These are phyloP conservation scores for Rhodotorula glutinis DNA, from an alignment of 1,284 basidiomycete genomes.

Conservation along the genomic window DNA sequence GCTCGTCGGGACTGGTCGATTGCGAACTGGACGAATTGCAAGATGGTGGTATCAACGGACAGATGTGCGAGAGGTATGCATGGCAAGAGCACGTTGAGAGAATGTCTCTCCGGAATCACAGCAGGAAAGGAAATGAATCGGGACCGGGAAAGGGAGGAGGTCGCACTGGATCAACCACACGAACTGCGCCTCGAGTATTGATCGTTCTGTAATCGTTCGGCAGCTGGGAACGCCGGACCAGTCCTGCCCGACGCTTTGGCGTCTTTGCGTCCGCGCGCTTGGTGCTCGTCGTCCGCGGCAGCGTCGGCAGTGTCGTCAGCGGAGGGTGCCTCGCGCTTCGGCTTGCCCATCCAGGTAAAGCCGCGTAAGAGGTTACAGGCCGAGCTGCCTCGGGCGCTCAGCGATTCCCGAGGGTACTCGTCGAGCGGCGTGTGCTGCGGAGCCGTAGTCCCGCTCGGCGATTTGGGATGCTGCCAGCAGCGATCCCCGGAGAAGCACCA, in stretches of 20 bases:
- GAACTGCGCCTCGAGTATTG: not conserved
- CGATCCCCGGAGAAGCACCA: slow-evolving; percentile 32
- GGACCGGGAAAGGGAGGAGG: too few relatives aligned
- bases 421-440: not conserved
- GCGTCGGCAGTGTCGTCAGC: not conserved
- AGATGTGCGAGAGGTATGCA: too few relatives aligned
- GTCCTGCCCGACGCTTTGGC: not conserved
- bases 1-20: too few relatives aligned
- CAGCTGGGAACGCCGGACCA: not conserved
- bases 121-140: too few relatives aligned
- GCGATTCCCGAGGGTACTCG: not conserved
- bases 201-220: not conserved
- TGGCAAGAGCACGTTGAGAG: too few relatives aligned
- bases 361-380: not conserved
- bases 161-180: not conserved
- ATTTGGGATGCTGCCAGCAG: slow-evolving; percentile 14
- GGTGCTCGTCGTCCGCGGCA: not conserved
- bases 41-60: too few relatives aligned
- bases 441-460: not conserved
- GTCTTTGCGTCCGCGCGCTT: not conserved
- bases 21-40: too few relatives aligned
- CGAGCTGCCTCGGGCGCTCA: not conserved
- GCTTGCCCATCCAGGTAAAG: not conserved
- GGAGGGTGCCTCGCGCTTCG: not conserved
- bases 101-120: too few relatives aligned